phyloP scores from a whole-genome alignment of 2,329 filamentous ascomycete species.

The Colletotrichum musae region DNA sequence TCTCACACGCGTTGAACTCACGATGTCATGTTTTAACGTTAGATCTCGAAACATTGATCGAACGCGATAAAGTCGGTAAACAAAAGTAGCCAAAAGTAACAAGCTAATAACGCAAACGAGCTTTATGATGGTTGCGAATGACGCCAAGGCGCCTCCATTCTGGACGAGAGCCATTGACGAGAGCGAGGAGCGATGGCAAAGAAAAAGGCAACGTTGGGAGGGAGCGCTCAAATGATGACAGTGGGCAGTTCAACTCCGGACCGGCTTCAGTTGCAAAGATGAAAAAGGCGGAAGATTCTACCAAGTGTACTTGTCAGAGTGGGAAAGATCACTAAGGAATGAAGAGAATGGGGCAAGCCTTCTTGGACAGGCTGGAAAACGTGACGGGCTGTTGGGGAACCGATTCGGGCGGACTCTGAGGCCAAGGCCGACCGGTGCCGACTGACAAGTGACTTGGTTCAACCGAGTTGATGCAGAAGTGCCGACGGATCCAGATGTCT shows the following conservation, averaged over 20 bases:
- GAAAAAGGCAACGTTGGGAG: no score
- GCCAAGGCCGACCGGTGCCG: neutral
- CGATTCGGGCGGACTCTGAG: neutral
- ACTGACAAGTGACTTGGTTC: neutral
- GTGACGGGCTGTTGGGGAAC: neutral
- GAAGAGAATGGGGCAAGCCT: no score
- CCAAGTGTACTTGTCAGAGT: no score
- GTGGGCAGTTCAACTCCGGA: no score
- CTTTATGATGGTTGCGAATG: neutral
- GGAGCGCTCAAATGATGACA: neutral
- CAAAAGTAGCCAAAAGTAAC: neutral
- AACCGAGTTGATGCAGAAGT: neutral
- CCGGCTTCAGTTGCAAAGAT: no score
- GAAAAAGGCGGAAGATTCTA: no score
- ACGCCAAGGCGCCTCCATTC: neutral
- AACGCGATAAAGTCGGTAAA: neutral
- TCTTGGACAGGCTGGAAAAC: no score
- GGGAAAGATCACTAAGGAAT: no score
- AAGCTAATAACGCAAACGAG: neutral
- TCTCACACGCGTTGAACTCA: neutral
- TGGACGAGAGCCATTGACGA: neutral
- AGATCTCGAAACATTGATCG: slow-evolving; percentile 3
- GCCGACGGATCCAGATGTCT: neutral
- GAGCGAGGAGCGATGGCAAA: neutral
- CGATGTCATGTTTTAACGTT: neutral